phyloP scores from a whole-genome alignment of 2,329 filamentous ascomycete genomes.

The Diplodia corticola region DNA sequence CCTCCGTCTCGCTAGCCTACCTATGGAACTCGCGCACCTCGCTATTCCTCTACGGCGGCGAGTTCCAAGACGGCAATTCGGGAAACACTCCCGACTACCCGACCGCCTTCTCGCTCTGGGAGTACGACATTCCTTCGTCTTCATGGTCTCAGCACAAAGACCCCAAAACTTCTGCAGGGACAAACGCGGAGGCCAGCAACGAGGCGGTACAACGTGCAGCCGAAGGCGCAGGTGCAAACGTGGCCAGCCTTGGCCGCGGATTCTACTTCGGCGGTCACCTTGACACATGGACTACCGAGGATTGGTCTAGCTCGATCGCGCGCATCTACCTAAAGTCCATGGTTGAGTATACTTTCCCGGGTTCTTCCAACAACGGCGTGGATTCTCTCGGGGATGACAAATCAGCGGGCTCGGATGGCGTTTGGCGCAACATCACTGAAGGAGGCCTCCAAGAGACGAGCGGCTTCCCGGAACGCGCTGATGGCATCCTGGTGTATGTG shows the following conservation, averaged over 20 bases:
- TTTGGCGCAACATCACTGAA: conserved; percentile 72
- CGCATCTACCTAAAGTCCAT: conserved; percentile 73
- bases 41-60: conserved; percentile 72
- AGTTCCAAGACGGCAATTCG: conserved; percentile 60
- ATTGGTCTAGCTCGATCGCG: conserved; percentile 65
- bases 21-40: conserved; percentile 72
- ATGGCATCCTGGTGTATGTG: conserved; percentile 71
- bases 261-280: conserved; percentile 81
- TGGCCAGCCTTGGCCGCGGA: conserved; percentile 68
- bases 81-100: conserved; percentile 55
- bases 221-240: conserved; percentile 71
- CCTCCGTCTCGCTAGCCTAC: conserved; percentile 70
- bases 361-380: conserved; percentile 65
- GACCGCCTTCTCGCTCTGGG: conserved; percentile 64
- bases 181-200: conserved; percentile 58
- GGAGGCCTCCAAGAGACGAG: conserved; percentile 66
- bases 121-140: conserved; percentile 62
- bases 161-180: conserved; percentile 64
- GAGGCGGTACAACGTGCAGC: conserved; percentile 66
- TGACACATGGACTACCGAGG: conserved; percentile 62
- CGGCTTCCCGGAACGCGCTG: conserved; percentile 71
- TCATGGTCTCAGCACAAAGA: conserved; percentile 64
- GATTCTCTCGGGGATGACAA: conserved; percentile 53
- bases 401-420: conserved; percentile 62
- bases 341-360: conserved; percentile 74